Evolutionary conservation across 805 yeast species (phyloP).

Genomic region (Zygotorulaspora sp.): DNA sequence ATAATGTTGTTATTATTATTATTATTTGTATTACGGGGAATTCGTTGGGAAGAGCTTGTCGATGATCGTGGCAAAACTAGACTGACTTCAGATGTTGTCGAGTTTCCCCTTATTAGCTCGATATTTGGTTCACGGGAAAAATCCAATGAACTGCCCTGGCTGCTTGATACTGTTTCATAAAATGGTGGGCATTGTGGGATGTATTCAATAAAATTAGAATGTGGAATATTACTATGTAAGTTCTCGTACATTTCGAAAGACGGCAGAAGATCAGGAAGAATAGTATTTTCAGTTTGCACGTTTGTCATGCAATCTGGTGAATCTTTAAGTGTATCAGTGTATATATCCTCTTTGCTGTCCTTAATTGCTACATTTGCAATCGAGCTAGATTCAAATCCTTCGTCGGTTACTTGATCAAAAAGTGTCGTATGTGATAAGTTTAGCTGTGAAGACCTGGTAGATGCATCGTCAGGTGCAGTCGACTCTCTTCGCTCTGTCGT

Average conservation of each 20-base stretch:
- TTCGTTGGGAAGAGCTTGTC: conserved; percentile 1
- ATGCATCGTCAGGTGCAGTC: too few species aligned
- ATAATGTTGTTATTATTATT: conserved; percentile 16
- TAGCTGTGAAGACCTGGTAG: too few species aligned
- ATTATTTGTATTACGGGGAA: conserved; percentile 7
- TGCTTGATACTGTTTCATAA: conserved; percentile 8
- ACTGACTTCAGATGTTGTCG: conserved; percentile 1
- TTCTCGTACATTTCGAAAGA: conserved; percentile 29
- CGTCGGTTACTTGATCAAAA: too few species aligned
- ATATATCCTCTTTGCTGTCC: too few species aligned
- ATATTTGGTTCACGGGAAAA: neutral
- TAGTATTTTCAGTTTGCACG: too few species aligned
- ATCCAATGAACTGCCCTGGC: neutral
- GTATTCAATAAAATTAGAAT: conserved; percentile 21
- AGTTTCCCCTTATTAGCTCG: neutral
- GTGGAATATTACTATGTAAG: conserved; percentile 27
- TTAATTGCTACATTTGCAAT: too few species aligned
- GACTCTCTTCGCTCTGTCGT: too few species aligned
- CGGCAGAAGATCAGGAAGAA: conserved; percentile 21
- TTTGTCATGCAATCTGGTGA: too few species aligned
- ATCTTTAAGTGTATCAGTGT: too few species aligned
- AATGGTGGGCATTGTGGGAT: conserved; percentile 19
- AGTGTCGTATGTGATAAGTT: too few species aligned
- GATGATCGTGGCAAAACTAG: neutral
- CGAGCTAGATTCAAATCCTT: too few species aligned